Evolutionary conservation across 108 stramenopile genomes (phyloP), one percentile per base, ranked within the genome.

Genomic region (Schizochytrium sp.): DNA sequence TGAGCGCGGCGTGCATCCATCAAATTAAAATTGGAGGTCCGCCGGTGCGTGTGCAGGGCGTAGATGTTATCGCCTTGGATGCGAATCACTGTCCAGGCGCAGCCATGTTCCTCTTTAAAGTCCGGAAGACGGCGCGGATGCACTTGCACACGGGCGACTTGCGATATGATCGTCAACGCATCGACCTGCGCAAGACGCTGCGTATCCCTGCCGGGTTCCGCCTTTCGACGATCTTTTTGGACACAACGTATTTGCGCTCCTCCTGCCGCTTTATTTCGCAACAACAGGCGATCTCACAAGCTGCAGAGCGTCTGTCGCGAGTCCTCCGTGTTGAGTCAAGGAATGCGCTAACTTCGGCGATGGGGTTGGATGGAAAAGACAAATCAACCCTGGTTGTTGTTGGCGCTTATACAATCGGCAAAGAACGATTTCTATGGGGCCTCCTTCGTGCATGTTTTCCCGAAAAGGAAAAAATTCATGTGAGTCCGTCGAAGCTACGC

Each of bases 71-170:
- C 6, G 76, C 76, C 6, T 23, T 83, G n/a, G 76, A 83, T 23
- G 76, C 76, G 6, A 83, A 83, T 45, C 76, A 83, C 4, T 83
- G 76, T 4, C 76, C 76, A 6, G 76, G 76, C n/a, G 76, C 76
- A 53, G 51, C 51, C 12, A 83, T 83, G 76, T 83, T 83, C 48
- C 76, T 83, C 18, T 83, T 83, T 4, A 47, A 83, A 47, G 51
- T 53, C 10, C 45, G 51, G 10, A 47, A 53, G 51, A 83, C 76
- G 23, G 51, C 4, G 63, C 45, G 28, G 2, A 25, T 83, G 76
- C 76, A 53, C n/a, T 45, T 53, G 23, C 76, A 83, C 51, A 83
- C 76, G 28, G 76, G 76, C 51, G 76, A 83, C 23, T 12, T 47
- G 6, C 45, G 76, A 12, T 83, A 83, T 45, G 76, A 83, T 23